A percentile compares a stretch with the other conserved stretches of the same genome.
Evolutionary conservation across 1,284 basidiomycete genomes (phyloP).

Genomic region (Naganishia cerealis): DNA sequence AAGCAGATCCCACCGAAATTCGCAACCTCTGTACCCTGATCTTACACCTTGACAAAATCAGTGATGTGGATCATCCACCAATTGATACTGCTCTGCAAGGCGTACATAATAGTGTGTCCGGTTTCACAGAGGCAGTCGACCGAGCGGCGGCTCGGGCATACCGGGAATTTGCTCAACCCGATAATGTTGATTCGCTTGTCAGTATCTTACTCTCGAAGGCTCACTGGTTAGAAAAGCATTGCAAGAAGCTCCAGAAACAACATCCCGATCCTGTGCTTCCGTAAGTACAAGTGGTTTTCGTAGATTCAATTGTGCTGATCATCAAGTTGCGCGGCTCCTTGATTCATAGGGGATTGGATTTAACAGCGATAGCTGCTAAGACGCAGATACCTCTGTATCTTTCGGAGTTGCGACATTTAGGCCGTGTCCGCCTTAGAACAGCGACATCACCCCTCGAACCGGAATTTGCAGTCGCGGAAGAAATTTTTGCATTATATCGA

Average conservation of each 20-base stretch:
- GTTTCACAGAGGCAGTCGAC: slow-evolving; percentile 1
- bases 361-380: slow-evolving; percentile 15
- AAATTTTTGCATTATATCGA: slow-evolving; percentile 82
- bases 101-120: slow-evolving; percentile 15
- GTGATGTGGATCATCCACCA: slow-evolving; percentile 72
- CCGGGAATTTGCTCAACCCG: slow-evolving; percentile 16
- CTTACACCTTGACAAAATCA: slow-evolving; percentile 68
- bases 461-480: slow-evolving; percentile 68
- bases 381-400: slow-evolving; percentile 26
- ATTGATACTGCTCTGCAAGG: slow-evolving; percentile 18
- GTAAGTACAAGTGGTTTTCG: slow-evolving; percentile 56
- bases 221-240: slow-evolving; percentile 76
- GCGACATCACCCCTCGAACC: slow-evolving; percentile 57
- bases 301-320: neutral
- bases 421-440: slow-evolving; percentile 19
- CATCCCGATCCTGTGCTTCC: slow-evolving; percentile 67
- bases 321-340: neutral
- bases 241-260: slow-evolving; percentile 77
- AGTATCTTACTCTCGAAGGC: slow-evolving; percentile 15
- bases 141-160: slow-evolving; percentile 11
- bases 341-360: slow-evolving; percentile 5
- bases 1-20: slow-evolving; percentile 15
- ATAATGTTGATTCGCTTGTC: slow-evolving; percentile 20
- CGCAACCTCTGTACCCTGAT: slow-evolving; percentile 21
- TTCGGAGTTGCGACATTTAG: slow-evolving; percentile 20